A percentile compares a stretch with the other conserved stretches of the same genome.
Conservation (phyloP, 805 yeast genomes). For the Barnettozyma siamensis region DNA sequence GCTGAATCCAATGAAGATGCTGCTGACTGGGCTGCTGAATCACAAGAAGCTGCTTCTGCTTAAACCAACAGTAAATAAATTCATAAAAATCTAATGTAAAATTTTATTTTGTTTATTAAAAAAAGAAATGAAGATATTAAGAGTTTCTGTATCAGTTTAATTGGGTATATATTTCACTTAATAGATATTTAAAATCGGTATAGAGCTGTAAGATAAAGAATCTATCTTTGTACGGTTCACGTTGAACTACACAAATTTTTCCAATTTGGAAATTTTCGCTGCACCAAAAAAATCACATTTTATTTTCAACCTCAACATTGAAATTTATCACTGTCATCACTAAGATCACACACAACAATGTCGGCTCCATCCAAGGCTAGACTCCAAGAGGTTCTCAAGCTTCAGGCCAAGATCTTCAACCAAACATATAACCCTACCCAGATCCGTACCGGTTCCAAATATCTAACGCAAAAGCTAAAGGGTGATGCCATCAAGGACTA, state of each 20-base stretch:
- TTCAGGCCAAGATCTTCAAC: constrained; percentile 63
- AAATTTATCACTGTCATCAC: background rate
- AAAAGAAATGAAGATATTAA: background rate
- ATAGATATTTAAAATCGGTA: constrained; percentile 5
- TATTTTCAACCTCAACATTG: background rate
- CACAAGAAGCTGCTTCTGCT: constrained; percentile 26
- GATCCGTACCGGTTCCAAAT: constrained; percentile 67
- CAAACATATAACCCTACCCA: constrained; percentile 63
- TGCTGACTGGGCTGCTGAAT: constrained; percentile 53
- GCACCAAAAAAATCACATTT: background rate
- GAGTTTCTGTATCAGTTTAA: background rate
- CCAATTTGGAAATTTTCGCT: constrained; percentile 5
- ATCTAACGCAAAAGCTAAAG: constrained; percentile 58
- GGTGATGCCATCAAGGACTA: constrained; percentile 69
- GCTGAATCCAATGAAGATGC: constrained; percentile 61
- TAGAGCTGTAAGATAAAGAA: too few species aligned
- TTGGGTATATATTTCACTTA: constrained; percentile 2
- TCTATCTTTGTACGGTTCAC: background rate
- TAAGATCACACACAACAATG: constrained; percentile 19
- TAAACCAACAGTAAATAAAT: constrained; percentile 21
- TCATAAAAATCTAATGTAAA: constrained; percentile 24
- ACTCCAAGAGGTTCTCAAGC: constrained; percentile 49
- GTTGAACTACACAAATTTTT: background rate
- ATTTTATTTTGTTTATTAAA: constrained; percentile 18
- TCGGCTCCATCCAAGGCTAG: constrained; percentile 35